Percentiles rank a stretch among this genome's conserved stretches.
phyloP scores from a whole-genome alignment of 306 rosid genomes.

The Amphicarpaea edgeworthii region DNA sequence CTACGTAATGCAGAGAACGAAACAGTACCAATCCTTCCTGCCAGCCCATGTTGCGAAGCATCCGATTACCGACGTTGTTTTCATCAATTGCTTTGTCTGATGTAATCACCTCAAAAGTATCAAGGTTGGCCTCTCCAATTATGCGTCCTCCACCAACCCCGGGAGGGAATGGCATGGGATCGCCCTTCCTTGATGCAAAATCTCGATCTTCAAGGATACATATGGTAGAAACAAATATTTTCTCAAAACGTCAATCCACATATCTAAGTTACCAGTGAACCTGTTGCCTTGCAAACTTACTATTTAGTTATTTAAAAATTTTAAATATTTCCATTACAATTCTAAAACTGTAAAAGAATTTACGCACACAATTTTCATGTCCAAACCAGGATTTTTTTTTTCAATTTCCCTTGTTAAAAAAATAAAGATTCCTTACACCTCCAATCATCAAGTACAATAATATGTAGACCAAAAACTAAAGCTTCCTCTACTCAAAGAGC shows the following conservation, averaged over 20 bases:
- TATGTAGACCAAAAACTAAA: conserved; percentile 25
- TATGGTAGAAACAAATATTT: conserved; percentile 59
- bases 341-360: background rate
- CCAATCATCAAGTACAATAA: background rate
- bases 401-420: conserved; percentile 1
- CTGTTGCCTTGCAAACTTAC: conserved; percentile 37
- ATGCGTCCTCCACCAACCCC: conserved; percentile 98
- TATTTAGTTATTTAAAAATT: conserved; percentile 16
- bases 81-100: conserved; percentile 95
- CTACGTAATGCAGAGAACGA: conserved; percentile 48
- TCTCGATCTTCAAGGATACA: conserved; percentile 81
- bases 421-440: background rate
- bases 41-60: conserved; percentile 99
- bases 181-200: conserved; percentile 79
- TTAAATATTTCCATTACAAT: conserved; percentile 6
- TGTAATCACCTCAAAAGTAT: conserved; percentile 84
- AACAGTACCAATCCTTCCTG: conserved; percentile 97
- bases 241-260: conserved; percentile 61
- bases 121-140: conserved; percentile 65
- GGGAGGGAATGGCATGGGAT: conserved; percentile 98
- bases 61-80: conserved; percentile 93
- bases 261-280: conserved; percentile 47
- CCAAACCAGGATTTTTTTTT: conserved; percentile 22
- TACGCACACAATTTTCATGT: conserved; percentile 15
- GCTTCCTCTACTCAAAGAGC: conserved; percentile 27